A percentile compares a stretch with the other conserved stretches of the same genome.
Conservation (phyloP, 345 rosid genomes). For the Eutrema yunnanense region DNA sequence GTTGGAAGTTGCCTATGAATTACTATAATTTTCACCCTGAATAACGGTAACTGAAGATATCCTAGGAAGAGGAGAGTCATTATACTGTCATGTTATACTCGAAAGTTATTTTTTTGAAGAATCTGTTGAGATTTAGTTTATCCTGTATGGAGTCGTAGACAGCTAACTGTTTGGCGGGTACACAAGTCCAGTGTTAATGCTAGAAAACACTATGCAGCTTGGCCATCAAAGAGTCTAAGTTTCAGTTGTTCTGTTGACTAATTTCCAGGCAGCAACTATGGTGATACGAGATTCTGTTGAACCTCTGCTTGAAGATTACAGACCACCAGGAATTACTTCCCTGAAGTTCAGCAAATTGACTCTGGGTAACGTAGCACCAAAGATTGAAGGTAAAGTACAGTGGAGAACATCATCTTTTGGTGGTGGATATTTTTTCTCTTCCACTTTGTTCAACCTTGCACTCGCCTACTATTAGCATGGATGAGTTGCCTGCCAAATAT, state of each 20-base stretch:
- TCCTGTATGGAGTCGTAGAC: neutral
- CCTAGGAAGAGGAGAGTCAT: conserved; percentile 1
- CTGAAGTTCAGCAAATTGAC: conserved; percentile 82
- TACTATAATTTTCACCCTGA: neutral
- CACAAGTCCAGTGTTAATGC: conserved; percentile 7
- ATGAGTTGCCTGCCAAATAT: neutral
- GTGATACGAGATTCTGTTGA: conserved; percentile 95
- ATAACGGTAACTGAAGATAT: neutral
- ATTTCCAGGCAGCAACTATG: conserved; percentile 78
- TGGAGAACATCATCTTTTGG: neutral
- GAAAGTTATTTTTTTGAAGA: neutral
- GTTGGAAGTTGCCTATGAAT: conserved; percentile 2
- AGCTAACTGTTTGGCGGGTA: neutral
- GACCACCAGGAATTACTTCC: conserved; percentile 94
- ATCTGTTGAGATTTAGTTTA: conserved; percentile 2
- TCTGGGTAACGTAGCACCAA: conserved; percentile 94
- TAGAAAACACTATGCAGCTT: neutral
- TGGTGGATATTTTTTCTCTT: neutral
- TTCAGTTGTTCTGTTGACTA: conserved; percentile 15
- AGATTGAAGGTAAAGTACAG: conserved; percentile 76
- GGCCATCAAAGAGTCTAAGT: conserved; percentile 3
- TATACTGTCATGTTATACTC: neutral
- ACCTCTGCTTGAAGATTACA: conserved; percentile 90
- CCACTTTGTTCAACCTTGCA: neutral
- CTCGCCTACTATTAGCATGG: neutral